Evolutionary conservation across 495 filamentous ascomycete genomes (phyloP).

Genomic region (Tuber umbilicatum): DNA sequence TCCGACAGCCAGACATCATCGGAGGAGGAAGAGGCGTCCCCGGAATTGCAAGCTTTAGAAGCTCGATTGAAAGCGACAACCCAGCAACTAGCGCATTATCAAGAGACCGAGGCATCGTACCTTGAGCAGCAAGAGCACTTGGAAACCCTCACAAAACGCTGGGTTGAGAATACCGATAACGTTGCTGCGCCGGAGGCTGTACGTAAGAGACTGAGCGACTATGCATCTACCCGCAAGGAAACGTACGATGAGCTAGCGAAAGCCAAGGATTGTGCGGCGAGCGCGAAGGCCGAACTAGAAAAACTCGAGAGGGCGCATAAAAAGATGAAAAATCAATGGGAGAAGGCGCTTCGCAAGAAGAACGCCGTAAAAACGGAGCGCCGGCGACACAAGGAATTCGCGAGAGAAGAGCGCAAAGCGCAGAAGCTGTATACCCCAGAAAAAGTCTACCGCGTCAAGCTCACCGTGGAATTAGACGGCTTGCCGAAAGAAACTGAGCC

Average conservation of each 20-base stretch:
- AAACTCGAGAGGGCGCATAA: slow-evolving; percentile 44
- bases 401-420: slow-evolving; percentile 48
- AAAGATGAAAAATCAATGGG: slow-evolving; percentile 41
- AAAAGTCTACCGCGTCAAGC: slow-evolving; percentile 53
- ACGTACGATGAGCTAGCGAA: slow-evolving; percentile 5
- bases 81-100: background rate
- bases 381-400: slow-evolving; percentile 45
- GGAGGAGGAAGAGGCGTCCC: background rate
- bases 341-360: slow-evolving; percentile 16
- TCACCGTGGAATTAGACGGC: slow-evolving; percentile 51
- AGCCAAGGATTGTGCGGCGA: background rate
- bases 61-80: background rate
- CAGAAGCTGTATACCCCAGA: slow-evolving; percentile 53
- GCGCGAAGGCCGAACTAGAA: slow-evolving; percentile 21
- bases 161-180: background rate
- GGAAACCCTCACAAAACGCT: background rate
- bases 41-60: background rate
- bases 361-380: slow-evolving; percentile 43
- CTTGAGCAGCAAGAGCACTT: background rate
- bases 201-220: background rate
- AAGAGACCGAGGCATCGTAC: background rate
- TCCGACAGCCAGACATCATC: slow-evolving; percentile 33
- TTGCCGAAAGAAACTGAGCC: slow-evolving; percentile 15
- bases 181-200: background rate
- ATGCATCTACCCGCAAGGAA: background rate